Evolutionary conservation across 2,329 filamentous ascomycete genomes (phyloP), one percentile per base, ranked within the genome.

Genomic region (Eurotiales sp.): DNA sequence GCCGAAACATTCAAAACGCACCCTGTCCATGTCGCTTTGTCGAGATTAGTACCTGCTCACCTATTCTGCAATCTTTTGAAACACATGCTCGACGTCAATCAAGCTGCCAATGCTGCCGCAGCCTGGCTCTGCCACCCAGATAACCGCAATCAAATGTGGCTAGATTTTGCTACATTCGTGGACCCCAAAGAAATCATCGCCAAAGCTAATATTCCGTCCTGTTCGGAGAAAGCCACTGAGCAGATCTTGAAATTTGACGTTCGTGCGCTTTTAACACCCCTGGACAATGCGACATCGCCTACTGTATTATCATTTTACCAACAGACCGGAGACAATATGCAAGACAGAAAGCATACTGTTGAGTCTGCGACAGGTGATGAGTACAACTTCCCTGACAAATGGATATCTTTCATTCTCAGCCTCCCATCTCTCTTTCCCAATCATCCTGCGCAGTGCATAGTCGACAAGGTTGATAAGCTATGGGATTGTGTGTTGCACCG

Each of bases 131-230:
- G 89, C 7, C 89, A 92, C 62, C 85, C 90, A 15, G 87, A 89
- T 41, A 95, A 95, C 65, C 84, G 93, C 50, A 90, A 93, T 58
- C 87, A 93, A 63, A 97, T 99, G 93, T 96, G 93, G 76, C 77
- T 86, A 46, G 93, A 99, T 64, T 96, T 91, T 48, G 67, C 65
- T 49, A 65, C 64, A 2, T 59, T 72, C 37, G 65, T 73, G 14
- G 64, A 71, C 43, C 69, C 66, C 1, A 65, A 65, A 50, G 71
- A 69, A 37, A 69, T 69, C 67, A 68, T 71, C 29, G 56, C 58
- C n/a, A 70, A 64, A 53, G 69, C 70, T 39, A 70, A 72, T 32
- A 69, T 73, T 34, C 71, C 71, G 1, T 60, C 56, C 12, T 72
- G 69, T 40, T 69, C 68, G 2, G 64, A 70, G 48, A 56, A 51